These are phyloP conservation scores for Botrytis galanthina DNA, from an alignment of 2,329 filamentous ascomycete species.

Conservation along the genomic window DNA sequence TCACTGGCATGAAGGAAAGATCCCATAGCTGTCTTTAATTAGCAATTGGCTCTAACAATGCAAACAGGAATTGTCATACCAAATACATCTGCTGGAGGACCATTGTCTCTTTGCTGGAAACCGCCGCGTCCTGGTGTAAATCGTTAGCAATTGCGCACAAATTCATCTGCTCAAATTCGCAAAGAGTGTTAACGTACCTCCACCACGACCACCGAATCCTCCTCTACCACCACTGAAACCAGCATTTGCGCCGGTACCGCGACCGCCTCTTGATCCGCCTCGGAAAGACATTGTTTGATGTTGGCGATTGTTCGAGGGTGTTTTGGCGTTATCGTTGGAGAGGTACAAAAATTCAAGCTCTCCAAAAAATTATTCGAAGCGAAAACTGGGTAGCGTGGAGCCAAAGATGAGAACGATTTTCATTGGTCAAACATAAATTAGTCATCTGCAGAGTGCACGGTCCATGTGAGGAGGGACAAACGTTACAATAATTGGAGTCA, in stretches of 20 bases:
- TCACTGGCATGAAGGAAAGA: slow-evolving; percentile 92
- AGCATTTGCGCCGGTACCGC: slow-evolving; percentile 49
- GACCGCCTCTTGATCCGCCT: slow-evolving; percentile 57
- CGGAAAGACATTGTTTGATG: slow-evolving; percentile 42
- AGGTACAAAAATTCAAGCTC: slow-evolving; percentile 29
- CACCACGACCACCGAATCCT: slow-evolving; percentile 48
- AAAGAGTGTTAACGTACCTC: slow-evolving; percentile 37
- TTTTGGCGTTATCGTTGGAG: slow-evolving; percentile 42
- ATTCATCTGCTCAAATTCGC: slow-evolving; percentile 17
- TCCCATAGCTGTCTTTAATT: slow-evolving; percentile 70
- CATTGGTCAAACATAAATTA: background rate
- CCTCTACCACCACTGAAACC: slow-evolving; percentile 52
- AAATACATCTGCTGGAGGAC: slow-evolving; percentile 60
- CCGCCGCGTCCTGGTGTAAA: slow-evolving; percentile 55
- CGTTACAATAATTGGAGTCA: slow-evolving; percentile 14
- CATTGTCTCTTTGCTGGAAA: slow-evolving; percentile 58
- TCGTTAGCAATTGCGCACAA: slow-evolving; percentile 25
- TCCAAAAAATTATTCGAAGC: slow-evolving; percentile 24
- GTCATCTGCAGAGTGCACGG: slow-evolving; percentile 12
- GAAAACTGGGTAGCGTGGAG: slow-evolving; percentile 21
- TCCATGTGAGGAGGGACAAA: background rate
- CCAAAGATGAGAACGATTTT: slow-evolving; percentile 4
- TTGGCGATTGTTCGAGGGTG: slow-evolving; percentile 24
- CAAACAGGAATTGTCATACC: slow-evolving; percentile 42
- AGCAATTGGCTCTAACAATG: slow-evolving; percentile 22